Base-by-base conservation (phyloP, 768 basidiomycete species). In the Pisolithus tinctorius region DNA sequence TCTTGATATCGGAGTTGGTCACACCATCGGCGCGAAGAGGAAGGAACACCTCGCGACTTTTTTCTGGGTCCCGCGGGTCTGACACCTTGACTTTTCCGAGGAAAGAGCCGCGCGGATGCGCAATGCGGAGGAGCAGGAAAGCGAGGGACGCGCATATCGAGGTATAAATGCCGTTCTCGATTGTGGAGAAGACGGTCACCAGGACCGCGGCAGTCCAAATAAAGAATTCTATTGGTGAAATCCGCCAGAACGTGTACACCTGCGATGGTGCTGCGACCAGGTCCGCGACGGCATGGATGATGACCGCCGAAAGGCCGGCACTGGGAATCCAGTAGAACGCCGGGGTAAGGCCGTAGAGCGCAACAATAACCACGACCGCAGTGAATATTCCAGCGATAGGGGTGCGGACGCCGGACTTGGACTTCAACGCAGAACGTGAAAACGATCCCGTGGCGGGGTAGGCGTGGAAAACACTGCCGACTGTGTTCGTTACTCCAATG, bases 381-480 rank as follows among this genome's bases (percentile, higher is more conserved):
- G 92, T 87, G 58, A 88, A 64, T 52, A 93, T 76, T 51, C 96
- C 96, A 10, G 89, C 93, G 9, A 85, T 76, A 7, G 96, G 96
- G 2, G 96, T 98, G 48, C 95, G 82, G n/a, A 98, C 95, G 45
- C 96, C 96, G 0, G 91, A 94, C 68, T 95, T 97, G 29, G 89
- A 83, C 70, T 96, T 93, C 63, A 99, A 74, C 2, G 96, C 96
- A 3, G 93, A 89, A n/a, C 96, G 88, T 37, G 94, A 96, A 79
- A 99, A 99, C 1, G 94, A 97, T 2, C 96, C 96, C 11, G 96
- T 99, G 0, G 95, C 91, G 8, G 96, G 94, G 67, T 96, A 98
- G 0, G 93, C 95, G 48, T 70, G 79, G 67, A 99, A 97, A 58
- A 88, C 74, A 14, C 90, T 86, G 3, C 95, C 95, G 55, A 96